Conservation (phyloP, 129 eudicot species). For the Kitagawia praeruptora region DNA sequence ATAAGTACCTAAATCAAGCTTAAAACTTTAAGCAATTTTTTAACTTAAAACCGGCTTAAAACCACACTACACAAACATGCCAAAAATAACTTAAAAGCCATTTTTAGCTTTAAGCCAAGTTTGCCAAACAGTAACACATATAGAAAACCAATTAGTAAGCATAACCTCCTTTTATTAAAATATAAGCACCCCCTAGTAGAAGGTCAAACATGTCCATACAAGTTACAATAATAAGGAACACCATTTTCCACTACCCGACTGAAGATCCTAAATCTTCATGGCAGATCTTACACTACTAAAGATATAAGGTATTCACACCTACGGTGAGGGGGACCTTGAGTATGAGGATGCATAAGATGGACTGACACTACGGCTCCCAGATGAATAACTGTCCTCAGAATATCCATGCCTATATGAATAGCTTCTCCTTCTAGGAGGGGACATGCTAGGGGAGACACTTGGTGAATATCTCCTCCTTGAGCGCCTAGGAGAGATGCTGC, state of each 20-base stretch:
- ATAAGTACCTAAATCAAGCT: no score
- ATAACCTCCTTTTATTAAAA: background rate
- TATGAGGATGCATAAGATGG: constrained; percentile 31
- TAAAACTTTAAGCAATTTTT: no score
- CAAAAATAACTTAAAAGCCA: no score
- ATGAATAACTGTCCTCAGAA: constrained; percentile 25
- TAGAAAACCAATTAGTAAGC: background rate
- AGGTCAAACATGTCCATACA: background rate
- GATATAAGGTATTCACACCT: background rate
- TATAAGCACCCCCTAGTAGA: background rate
- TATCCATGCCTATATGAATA: constrained; percentile 21
- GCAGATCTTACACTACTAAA: background rate
- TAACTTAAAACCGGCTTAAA: no score
- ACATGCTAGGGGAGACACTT: constrained; percentile 21
- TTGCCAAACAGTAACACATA: background rate
- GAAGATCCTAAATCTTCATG: background rate
- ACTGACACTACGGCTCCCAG: constrained; percentile 28
- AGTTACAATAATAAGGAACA: background rate
- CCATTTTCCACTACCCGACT: background rate
- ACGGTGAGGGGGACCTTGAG: constrained; percentile 37
- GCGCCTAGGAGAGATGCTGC: constrained; percentile 27
- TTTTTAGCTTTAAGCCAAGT: no score
- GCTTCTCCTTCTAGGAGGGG: constrained; percentile 21
- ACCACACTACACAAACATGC: no score
- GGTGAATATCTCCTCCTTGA: constrained; percentile 31